Base-by-base conservation (phyloP, 75 land plant species). In the Sequoia sempervirens region DNA sequence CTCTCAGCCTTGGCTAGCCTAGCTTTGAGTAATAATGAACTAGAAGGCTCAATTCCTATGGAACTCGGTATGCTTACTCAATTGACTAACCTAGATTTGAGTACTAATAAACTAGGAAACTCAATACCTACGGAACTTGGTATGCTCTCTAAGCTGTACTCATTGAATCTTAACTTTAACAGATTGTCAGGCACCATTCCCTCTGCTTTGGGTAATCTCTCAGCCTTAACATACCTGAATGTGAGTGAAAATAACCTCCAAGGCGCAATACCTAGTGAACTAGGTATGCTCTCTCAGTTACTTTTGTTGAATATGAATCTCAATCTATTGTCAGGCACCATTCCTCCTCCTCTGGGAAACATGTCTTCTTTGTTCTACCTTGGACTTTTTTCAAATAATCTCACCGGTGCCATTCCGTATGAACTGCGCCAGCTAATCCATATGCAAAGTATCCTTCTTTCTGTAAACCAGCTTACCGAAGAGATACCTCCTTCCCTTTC, bases 381-480 rank as follows among this genome's bases (percentile, higher is more conserved):
- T 20, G 68, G 80, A 17, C 56, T 90, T 38, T 75, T 66, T 68
- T 14, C 40, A 72, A 90, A 88, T 84, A 88, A 88, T 66, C 70
- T 90, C 28, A 84, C 88, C 17, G 88, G 90, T 11, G n/a, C 5
- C 11, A 58, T 90, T n/a, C 91, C 90, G 13, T 28, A 66, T 4
- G 82, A 82, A 47, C 23, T 90, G 34, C 46, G 66, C 23, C 8
- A 50, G 18, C 87, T 90, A 64, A 58, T 72, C 43, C 37, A 69
- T 34, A 38, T 90, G 47, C 78, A 52, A 64, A 75, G 14, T 61
- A 5, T 90, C 61, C 82, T 80, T 30, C 66, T 90, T 73, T 73
- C 37, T 13, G 36, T 20, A 36, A 36, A 36, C 75, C 14, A 36
- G 20, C 75, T 36, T 28, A 36, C 30, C 36, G 37, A 14, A 73